Conservation (phyloP, 2,329 filamentous ascomycete genomes). For the Pyrenophora graminea region DNA sequence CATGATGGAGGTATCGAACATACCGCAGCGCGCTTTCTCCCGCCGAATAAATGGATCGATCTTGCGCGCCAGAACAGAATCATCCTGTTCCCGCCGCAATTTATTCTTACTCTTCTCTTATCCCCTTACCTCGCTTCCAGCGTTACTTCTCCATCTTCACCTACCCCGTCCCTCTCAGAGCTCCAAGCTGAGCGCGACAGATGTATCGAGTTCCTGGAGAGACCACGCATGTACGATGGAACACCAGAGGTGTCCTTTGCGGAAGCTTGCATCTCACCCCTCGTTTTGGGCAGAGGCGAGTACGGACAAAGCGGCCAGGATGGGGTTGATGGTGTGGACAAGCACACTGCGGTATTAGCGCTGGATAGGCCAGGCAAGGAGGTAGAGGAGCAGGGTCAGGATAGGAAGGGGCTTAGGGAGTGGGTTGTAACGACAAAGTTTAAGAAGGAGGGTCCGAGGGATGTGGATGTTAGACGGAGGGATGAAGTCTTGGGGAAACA, state of each 20-base stretch:
- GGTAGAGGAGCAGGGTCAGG: conserved; percentile 54
- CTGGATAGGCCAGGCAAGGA: conserved; percentile 62
- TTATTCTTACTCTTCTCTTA: conserved; percentile 69
- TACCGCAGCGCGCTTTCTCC: conserved; percentile 78
- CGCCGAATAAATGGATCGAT: conserved; percentile 69
- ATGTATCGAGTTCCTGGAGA: conserved; percentile 55
- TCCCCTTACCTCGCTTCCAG: conserved; percentile 56
- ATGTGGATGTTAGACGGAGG: conserved; percentile 56
- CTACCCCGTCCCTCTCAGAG: conserved; percentile 38
- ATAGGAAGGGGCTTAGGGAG: conserved; percentile 57
- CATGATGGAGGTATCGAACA: conserved; percentile 71
- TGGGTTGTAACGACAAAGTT: conserved; percentile 63
- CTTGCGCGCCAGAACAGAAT: conserved; percentile 68
- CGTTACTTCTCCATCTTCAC: conserved; percentile 26
- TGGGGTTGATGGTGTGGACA: conserved; percentile 45
- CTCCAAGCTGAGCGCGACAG: conserved; percentile 46
- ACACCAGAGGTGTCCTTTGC: conserved; percentile 47
- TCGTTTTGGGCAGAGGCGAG: conserved; percentile 46
- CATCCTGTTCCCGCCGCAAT: conserved; percentile 89
- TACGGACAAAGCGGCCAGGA: conserved; percentile 40
- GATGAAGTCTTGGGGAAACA: conserved; percentile 51
- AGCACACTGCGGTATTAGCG: conserved; percentile 57
- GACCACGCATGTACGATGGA: conserved; percentile 50
- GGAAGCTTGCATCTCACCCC: conserved; percentile 49
- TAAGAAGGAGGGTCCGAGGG: conserved; percentile 59